Conservation (phyloP, 1,284 basidiomycete genomes). For the Fereydounia khargensis region DNA sequence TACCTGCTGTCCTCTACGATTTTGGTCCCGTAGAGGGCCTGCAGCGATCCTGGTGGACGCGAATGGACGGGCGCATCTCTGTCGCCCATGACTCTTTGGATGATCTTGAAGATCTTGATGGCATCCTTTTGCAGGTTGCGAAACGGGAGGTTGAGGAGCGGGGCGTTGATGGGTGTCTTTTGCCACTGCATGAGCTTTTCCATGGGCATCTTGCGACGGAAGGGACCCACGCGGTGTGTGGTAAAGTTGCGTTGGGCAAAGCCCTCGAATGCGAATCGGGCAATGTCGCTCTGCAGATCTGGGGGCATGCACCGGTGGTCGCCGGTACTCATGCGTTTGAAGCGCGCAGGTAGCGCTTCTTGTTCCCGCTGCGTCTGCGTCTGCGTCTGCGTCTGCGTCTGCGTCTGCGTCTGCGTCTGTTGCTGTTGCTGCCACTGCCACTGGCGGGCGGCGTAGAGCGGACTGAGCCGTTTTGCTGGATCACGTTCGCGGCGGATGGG, state of each 20-base stretch:
- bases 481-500: constrained; percentile 3
- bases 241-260: constrained; percentile 4
- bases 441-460: no score
- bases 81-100: constrained; percentile 88
- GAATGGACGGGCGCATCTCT: constrained; percentile 63
- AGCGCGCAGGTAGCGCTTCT: neutral
- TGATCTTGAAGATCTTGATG: constrained; percentile 77
- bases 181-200: constrained; percentile 5
- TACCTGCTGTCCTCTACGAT: no score
- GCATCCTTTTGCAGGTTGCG: constrained; percentile 71
- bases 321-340: constrained; percentile 2
- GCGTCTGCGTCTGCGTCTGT: no score
- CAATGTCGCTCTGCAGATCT: neutral
- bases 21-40: neutral
- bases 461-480: neutral
- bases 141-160: constrained; percentile 68
- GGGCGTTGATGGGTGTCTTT: constrained; percentile 68
- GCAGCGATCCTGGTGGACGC: neutral
- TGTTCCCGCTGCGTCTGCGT: no score
- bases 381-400: no score
- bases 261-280: neutral
- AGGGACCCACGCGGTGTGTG: constrained; percentile 3
- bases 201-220: constrained; percentile 3
- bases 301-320: constrained; percentile 3
- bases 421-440: no score